Evolutionary conservation across 495 filamentous ascomycete species (phyloP).

Genomic region (Geoglossum glabrum): DNA sequence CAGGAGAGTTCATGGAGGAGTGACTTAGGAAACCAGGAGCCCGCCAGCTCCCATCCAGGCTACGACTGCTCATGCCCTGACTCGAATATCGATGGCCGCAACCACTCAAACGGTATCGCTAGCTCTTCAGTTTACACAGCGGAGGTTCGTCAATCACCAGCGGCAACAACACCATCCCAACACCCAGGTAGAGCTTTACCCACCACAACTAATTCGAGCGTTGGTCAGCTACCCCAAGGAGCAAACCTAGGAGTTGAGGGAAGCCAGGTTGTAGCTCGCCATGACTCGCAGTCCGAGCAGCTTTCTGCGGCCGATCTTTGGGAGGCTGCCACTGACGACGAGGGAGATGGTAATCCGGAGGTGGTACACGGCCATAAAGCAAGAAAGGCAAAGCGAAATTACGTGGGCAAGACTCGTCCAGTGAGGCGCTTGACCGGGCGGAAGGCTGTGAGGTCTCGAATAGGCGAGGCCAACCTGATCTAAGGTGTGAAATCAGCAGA

Average conservation of each 20-base stretch:
- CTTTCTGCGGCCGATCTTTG: neutral
- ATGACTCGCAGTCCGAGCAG: neutral
- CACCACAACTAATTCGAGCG: neutral
- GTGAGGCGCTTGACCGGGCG: neutral
- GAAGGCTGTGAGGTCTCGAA: neutral
- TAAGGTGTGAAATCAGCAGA: neutral
- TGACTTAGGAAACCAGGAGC: neutral
- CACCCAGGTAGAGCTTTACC: neutral
- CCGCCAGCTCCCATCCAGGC: neutral
- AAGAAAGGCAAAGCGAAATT: neutral
- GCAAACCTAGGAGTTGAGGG: neutral
- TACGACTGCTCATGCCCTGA: neutral
- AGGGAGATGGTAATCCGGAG: neutral
- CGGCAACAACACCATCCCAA: constrained; percentile 8
- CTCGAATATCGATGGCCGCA: neutral
- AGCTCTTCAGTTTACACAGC: constrained; percentile 4
- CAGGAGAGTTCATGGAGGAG: neutral
- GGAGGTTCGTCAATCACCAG: constrained; percentile 18
- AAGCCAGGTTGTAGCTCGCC: neutral
- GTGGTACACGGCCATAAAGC: neutral
- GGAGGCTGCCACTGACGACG: neutral
- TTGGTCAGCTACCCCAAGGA: neutral
- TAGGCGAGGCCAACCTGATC: neutral
- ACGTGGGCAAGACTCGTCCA: neutral
- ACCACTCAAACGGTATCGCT: neutral